Percentiles rank a stretch among this genome's conserved stretches.
Conservation (phyloP, 768 basidiomycete genomes). For the Ephemerocybe angulata region DNA sequence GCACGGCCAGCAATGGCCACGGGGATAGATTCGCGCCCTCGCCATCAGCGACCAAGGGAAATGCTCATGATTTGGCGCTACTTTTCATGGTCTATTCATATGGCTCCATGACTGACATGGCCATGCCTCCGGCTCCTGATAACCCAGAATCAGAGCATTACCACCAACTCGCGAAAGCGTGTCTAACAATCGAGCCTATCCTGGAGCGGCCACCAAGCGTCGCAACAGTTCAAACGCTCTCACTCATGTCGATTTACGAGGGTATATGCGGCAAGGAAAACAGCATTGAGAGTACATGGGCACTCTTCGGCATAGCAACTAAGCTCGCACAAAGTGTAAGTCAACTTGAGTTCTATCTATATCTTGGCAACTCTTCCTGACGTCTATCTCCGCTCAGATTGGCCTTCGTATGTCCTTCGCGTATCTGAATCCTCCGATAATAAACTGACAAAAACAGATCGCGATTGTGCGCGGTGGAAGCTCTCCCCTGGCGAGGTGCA, state of each 20-base stretch:
- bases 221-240: conserved; percentile 62
- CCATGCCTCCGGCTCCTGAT: conserved; percentile 48
- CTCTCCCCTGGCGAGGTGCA: conserved; percentile 59
- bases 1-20: conserved; percentile 1
- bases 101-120: conserved; percentile 55
- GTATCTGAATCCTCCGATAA: conserved; percentile 2
- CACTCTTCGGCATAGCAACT: conserved; percentile 58
- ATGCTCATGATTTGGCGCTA: conserved; percentile 58
- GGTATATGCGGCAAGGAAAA: conserved; percentile 65
- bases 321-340: conserved; percentile 68
- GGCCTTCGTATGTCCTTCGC: conserved; percentile 54
- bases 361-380: conserved; percentile 1
- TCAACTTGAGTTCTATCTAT: conserved; percentile 18
- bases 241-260: conserved; percentile 68
- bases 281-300: conserved; percentile 68
- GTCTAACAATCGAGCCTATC: conserved; percentile 64
- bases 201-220: conserved; percentile 70
- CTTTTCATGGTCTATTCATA: conserved; percentile 62
- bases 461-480: conserved; percentile 70
- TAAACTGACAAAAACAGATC: conserved; percentile 41
- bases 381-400: conserved; percentile 38
- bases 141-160: conserved; percentile 51
- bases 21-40: not conserved
- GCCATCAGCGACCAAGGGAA: conserved; percentile 6
- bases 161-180: conserved; percentile 60